phyloP scores from a whole-genome alignment of 108 stramenopile genomes.

The Aureococcus anophagefferens region DNA sequence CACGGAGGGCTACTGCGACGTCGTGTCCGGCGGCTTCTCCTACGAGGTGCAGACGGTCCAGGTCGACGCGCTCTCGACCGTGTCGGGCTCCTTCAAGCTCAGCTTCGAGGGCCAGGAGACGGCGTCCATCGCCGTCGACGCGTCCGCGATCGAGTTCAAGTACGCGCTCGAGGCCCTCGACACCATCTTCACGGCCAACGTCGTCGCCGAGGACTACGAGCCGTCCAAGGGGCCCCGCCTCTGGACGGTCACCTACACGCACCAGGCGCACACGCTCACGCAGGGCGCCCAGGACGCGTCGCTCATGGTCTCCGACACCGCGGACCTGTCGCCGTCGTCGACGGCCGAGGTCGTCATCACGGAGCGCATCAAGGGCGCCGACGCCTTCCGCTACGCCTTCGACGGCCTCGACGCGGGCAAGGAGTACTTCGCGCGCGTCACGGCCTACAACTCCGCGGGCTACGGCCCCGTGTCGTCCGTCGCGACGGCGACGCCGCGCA shows the following conservation, averaged over 20 bases:
- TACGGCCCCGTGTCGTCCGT: constrained; percentile 43
- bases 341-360: constrained; percentile 16
- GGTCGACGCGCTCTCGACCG: constrained; percentile 17
- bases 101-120: constrained; percentile 62
- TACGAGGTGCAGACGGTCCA: constrained; percentile 60
- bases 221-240: constrained; percentile 22
- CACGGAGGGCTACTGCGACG: constrained; percentile 55
- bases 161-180: constrained; percentile 50
- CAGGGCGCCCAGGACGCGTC: constrained; percentile 66
- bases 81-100: constrained; percentile 54
- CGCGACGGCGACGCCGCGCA: constrained; percentile 36
- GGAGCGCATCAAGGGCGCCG: constrained; percentile 47
- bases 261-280: constrained; percentile 48
- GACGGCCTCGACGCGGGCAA: constrained; percentile 38
- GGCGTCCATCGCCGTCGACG: constrained; percentile 37
- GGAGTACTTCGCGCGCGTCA: constrained; percentile 55
- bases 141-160: constrained; percentile 48
- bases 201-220: constrained; percentile 32
- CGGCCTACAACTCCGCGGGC: constrained; percentile 62
- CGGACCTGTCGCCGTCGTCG: constrained; percentile 5
- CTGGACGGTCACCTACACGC: constrained; percentile 66
- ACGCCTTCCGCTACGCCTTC: constrained; percentile 43
- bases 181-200: constrained; percentile 64
- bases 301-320: constrained; percentile 31
- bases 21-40: constrained; percentile 61